Evolutionary conservation across 2,329 filamentous ascomycete species (phyloP), one percentile per base, ranked within the genome.

Genomic region (Cryphonectria parasitica): DNA sequence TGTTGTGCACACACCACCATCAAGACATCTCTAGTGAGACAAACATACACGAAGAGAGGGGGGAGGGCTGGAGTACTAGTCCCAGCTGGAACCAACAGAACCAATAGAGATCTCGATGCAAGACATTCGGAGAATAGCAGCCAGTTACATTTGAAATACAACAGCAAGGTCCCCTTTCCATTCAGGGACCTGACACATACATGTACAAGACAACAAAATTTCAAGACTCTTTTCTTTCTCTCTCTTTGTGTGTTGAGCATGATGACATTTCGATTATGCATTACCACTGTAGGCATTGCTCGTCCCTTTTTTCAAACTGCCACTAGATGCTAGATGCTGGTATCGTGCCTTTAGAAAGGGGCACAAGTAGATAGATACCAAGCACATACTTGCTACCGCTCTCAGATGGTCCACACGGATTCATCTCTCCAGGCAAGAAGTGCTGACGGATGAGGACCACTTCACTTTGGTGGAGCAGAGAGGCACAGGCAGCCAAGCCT

Each of bases 271-370:
- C 31, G 39, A 69, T 69, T 72, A 72, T 64, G 41, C 56, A 72
- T 72, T 70, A 70, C 64, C 64, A 67, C 68, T 52, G 45, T 56
- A 67, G 68, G 64, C 64, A 67, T 67, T 70, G 58, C 41, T 70
- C 64, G 41, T 63, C 43, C 45, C 45, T 34, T 43, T 45, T 54
- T 64, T 66, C 64, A 65, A 69, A 31, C 64, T 69, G 61, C 41
- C 34, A 54, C 45, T 69, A 68, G 63, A 62, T 62, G 60, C 25
- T 70, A 72, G 64, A 70, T 72, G 58, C 69, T 66, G 41, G 62
- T 64, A 72, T 64, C 71, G 45, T 68, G 66, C 66, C 68, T 54
- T 34, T 31, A 58, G 43, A 49, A 63, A 61, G 43, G 58, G 58
- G 64, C 58, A 67, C 39, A 58, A 49, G 13, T 19, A 31, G 34